These are phyloP conservation scores for Cordyceps sp. DNA, from an alignment of 2,329 filamentous ascomycete genomes.

Conservation along the genomic window DNA sequence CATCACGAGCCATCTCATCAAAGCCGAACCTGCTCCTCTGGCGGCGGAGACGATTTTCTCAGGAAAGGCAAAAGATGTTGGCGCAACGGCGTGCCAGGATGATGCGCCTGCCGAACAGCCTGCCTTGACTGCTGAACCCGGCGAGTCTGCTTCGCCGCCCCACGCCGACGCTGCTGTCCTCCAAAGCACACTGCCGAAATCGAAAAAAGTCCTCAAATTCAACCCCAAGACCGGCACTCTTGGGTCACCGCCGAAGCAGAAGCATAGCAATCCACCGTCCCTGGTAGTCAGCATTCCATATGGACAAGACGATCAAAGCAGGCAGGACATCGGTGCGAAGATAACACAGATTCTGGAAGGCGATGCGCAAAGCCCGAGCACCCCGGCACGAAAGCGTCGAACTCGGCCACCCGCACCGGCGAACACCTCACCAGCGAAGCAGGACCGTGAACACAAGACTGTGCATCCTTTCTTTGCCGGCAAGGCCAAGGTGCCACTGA, in stretches of 20 bases:
- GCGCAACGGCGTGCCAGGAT: too few species aligned
- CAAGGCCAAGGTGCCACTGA: constrained; percentile 13
- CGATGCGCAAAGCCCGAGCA: constrained; percentile 9
- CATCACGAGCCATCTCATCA: constrained; percentile 5
- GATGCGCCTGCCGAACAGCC: constrained; percentile 1
- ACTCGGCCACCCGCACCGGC: not conserved
- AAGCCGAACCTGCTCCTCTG: not conserved
- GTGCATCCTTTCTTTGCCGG: constrained; percentile 27
- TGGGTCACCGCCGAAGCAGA: constrained; percentile 42
- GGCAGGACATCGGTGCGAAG: constrained; percentile 33
- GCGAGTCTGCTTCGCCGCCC: not conserved
- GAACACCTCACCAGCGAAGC: constrained; percentile 4
- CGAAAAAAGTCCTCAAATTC: constrained; percentile 34
- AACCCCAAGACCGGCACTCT: constrained; percentile 46
- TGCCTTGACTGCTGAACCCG: constrained; percentile 1
- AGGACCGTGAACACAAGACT: constrained; percentile 9
- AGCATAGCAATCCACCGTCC: constrained; percentile 17
- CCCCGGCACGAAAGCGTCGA: constrained; percentile 6
- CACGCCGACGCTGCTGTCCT: constrained; percentile 1
- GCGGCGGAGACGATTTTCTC: too few species aligned
- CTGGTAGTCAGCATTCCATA: constrained; percentile 43
- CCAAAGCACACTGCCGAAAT: constrained; percentile 3
- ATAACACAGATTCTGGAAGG: constrained; percentile 45
- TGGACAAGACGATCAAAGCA: constrained; percentile 26
- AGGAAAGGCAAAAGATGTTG: too few species aligned